Percentiles rank a stretch among this genome's conserved stretches.
phyloP scores from a whole-genome alignment of 2,329 filamentous ascomycete species.

The Colletotrichum tropicicola region DNA sequence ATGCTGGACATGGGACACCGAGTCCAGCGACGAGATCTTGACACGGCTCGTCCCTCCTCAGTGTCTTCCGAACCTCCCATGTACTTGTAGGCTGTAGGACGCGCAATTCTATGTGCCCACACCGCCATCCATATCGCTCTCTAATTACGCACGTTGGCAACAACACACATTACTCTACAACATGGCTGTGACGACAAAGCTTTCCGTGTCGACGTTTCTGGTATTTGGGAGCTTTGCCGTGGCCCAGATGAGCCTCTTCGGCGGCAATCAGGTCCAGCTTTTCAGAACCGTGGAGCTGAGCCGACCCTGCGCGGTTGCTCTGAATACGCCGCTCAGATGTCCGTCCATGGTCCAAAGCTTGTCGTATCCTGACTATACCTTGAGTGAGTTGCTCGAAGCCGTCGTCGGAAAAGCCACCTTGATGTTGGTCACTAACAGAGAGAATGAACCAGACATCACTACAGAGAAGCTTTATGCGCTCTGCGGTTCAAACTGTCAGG shows the following conservation, averaged over 20 bases:
- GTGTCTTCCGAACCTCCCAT: neutral
- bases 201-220: neutral
- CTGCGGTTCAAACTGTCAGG: neutral
- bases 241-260: neutral
- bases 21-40: neutral
- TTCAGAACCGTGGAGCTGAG: neutral
- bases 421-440: too few species aligned
- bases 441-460: neutral
- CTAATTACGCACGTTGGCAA: neutral
- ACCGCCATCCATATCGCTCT: neutral
- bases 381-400: neutral
- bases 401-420: neutral
- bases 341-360: neutral
- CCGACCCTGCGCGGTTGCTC: neutral
- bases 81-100: neutral
- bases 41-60: neutral
- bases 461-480: neutral
- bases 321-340: neutral
- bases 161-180: neutral
- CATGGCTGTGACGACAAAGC: neutral
- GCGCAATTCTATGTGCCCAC: neutral
- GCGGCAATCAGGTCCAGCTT: neutral
- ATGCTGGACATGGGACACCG: neutral
- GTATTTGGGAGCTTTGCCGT: neutral
- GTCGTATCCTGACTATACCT: neutral